These are phyloP conservation scores for Plasmodium coatneyi DNA, from an alignment of 169 alveolate species.

Conservation along the genomic window DNA sequence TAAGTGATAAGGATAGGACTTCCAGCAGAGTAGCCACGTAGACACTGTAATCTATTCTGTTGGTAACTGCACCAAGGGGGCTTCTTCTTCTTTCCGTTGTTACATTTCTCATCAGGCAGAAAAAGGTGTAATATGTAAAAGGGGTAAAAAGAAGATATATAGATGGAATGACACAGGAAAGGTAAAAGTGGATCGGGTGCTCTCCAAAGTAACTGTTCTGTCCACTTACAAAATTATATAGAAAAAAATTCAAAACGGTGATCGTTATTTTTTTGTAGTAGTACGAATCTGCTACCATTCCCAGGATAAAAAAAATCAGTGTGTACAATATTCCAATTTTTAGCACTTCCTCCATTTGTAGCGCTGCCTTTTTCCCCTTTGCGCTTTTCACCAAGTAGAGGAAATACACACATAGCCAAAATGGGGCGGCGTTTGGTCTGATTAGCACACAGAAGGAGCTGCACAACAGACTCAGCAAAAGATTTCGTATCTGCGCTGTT, in stretches of 20 bases:
- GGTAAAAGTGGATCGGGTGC: conserved; percentile 17
- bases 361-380: neutral
- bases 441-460: conserved; percentile 76
- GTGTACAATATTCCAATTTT: neutral
- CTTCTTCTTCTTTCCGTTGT: neutral
- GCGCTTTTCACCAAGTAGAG: conserved; percentile 18
- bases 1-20: conserved; percentile 34
- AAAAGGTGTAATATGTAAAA: conserved; percentile 3
- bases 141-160: conserved; percentile 33
- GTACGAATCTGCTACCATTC: conserved; percentile 38
- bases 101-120: neutral
- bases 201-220: conserved; percentile 42
- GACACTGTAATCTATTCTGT: conserved; percentile 26
- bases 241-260: conserved; percentile 28
- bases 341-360: conserved; percentile 17
- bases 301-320: conserved; percentile 5
- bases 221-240: conserved; percentile 41
- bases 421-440: conserved; percentile 69
- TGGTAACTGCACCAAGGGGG: neutral
- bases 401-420: conserved; percentile 75
- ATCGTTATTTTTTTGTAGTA: conserved; percentile 37
- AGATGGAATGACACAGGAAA: conserved; percentile 28
- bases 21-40: conserved; percentile 45
- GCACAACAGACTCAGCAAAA: conserved; percentile 48
- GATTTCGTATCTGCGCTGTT: conserved; percentile 13